Conservation (phyloP, 2,329 filamentous ascomycete species). For the Alternaria triticina region DNA sequence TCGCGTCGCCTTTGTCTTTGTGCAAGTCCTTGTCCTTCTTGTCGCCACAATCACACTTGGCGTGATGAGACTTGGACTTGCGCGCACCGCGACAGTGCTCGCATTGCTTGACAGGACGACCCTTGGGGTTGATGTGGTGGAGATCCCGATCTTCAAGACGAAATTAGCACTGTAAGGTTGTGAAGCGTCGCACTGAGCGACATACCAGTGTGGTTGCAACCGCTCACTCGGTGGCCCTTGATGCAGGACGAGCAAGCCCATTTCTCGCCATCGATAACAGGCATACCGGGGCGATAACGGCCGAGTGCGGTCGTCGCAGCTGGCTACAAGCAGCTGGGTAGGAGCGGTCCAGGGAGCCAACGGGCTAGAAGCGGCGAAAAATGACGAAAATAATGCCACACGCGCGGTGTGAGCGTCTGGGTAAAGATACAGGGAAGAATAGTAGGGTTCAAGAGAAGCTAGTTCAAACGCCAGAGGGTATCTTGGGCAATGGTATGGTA, state of each 20-base stretch:
- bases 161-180: slow-evolving; percentile 22
- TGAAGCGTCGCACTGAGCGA: slow-evolving; percentile 13
- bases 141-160: slow-evolving; percentile 76
- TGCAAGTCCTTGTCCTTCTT: slow-evolving; percentile 71
- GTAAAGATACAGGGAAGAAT: slow-evolving; percentile 30
- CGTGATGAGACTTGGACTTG: slow-evolving; percentile 92
- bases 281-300: slow-evolving; percentile 44
- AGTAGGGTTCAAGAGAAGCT: slow-evolving; percentile 21
- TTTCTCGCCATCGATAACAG: slow-evolving; percentile 80
- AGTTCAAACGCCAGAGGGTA: slow-evolving; percentile 43
- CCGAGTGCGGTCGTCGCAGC: slow-evolving; percentile 44
- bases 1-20: slow-evolving; percentile 54
- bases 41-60: slow-evolving; percentile 96
- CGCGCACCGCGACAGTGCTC: slow-evolving; percentile 94
- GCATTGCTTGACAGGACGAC: slow-evolving; percentile 96
- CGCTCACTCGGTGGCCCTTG: slow-evolving; percentile 97
- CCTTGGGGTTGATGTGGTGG: slow-evolving; percentile 96
- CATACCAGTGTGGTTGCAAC: slow-evolving; percentile 92
- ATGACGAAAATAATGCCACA: slow-evolving; percentile 23
- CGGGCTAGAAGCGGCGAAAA: slow-evolving; percentile 16
- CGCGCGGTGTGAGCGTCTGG: slow-evolving; percentile 16
- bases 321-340: slow-evolving; percentile 32
- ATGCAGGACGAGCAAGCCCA: slow-evolving; percentile 98
- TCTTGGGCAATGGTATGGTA: slow-evolving; percentile 43
- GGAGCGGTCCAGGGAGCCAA: slow-evolving; percentile 16